Percentiles rank a stretch among this genome's conserved stretches.
Conservation (phyloP, 257 asterid species). For the Coffea canephora region DNA sequence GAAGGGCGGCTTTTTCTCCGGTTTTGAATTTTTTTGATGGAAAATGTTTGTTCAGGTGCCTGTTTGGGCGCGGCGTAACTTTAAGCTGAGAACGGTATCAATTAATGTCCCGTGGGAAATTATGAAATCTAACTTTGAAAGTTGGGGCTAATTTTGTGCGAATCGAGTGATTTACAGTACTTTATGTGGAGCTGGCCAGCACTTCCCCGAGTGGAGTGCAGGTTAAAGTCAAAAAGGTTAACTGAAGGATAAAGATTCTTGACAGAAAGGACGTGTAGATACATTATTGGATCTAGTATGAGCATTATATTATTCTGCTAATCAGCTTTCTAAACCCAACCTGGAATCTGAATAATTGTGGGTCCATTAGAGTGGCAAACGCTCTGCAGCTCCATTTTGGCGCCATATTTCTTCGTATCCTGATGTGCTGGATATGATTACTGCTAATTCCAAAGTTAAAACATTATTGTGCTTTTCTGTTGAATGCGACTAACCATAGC, state of each 20-base stretch:
- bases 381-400: neutral
- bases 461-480: neutral
- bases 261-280: neutral
- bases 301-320: neutral
- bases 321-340: neutral
- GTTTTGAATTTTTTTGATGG: neutral
- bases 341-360: neutral
- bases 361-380: neutral
- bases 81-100: neutral
- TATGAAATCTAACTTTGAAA: neutral
- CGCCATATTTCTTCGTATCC: neutral
- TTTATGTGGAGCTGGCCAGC: slow-evolving; percentile 11
- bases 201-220: neutral
- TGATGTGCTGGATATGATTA: neutral
- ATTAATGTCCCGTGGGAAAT: neutral
- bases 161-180: slow-evolving; percentile 1
- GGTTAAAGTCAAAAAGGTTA: slow-evolving; percentile 14
- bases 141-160: slow-evolving; percentile 1
- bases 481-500: neutral
- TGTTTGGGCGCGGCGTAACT: neutral
- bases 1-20: neutral
- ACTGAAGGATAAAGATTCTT: neutral
- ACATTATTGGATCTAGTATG: neutral
- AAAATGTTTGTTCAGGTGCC: neutral
- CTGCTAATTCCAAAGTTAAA: neutral